Base-by-base conservation (phyloP, 1,139 yeast species). In the Candida frijolesensis region DNA sequence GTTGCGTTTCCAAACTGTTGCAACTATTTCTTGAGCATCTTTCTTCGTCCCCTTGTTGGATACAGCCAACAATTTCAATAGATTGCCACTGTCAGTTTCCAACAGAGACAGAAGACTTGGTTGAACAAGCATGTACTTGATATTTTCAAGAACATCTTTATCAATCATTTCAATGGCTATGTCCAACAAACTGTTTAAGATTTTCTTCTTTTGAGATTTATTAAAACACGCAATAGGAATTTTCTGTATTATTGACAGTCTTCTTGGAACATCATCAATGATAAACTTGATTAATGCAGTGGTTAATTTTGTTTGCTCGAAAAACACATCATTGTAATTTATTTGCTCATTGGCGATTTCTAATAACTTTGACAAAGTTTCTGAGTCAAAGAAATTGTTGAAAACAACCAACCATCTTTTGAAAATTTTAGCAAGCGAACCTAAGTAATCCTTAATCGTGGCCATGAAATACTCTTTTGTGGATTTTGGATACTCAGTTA, bases 391-490 rank as follows among this genome's bases (percentile, higher is more conserved):
- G 47, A 63, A 57, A 2, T 54, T 46, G 47, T 82, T 76, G 4
- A 85, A 54, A 0, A 84, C 51, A 0, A 84, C 75, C 30, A 76
- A 59, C 89, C 89, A 86, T 61, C 89, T 79, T n/a, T 60, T 57
- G 49, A 83, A 71, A 0, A 77, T 52, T 4, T 62, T 54, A 1
- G 55, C 46, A 3, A 76, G 47, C 14, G 71, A 52, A 0, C 49
- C 44, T 0, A 51, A 4, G 38, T 47, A 51, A 44, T 42, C 53
- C 30, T 45, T 42, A 2, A 70, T 52, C 44, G 60, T 67, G 2
- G 60, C 49, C n/a, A 73, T 46, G 49, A 82, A 75, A 0, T 56
- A 49, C 0, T 51, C 45, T 12, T 64, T 60, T 12, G 58, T 48
- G 1, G 50, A 38, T 4, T 45, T 33, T 6, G 52, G 10, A 11